Evolutionary conservation across 345 rosid species (phyloP).

Genomic region (Populus nigra): DNA sequence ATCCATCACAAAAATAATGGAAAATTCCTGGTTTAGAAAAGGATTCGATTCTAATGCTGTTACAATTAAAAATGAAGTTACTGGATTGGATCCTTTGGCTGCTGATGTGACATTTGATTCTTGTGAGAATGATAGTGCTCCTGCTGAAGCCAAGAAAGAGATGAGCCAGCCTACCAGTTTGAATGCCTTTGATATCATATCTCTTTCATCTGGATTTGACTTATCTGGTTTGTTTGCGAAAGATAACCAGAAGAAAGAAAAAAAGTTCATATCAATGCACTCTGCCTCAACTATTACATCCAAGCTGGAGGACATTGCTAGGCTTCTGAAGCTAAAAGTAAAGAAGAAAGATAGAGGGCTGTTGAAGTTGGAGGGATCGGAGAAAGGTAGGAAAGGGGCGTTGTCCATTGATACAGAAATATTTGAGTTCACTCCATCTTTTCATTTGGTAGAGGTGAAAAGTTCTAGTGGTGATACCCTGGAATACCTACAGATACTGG

Average conservation of each 20-base stretch:
- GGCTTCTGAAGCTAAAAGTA: constrained; percentile 2
- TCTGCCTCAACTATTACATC: constrained; percentile 17
- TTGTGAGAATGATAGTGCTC: neutral
- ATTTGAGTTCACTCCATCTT: constrained; percentile 23
- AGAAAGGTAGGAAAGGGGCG: constrained; percentile 11
- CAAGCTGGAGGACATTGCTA: constrained; percentile 18
- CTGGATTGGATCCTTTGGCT: neutral
- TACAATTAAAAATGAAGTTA: neutral
- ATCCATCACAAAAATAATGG: constrained; percentile 13
- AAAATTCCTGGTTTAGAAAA: constrained; percentile 18
- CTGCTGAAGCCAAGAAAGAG: constrained; percentile 5
- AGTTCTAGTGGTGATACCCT: constrained; percentile 15
- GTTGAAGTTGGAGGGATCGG: constrained; percentile 3
- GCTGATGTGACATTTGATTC: neutral
- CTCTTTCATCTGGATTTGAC: constrained; percentile 17
- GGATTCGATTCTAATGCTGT: neutral
- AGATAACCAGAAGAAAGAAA: constrained; percentile 8
- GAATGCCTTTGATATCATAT: constrained; percentile 24
- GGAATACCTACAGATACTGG: constrained; percentile 6
- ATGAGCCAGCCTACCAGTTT: constrained; percentile 8
- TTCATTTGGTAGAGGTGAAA: constrained; percentile 20
- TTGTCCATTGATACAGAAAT: constrained; percentile 18
- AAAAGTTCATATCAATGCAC: constrained; percentile 16
- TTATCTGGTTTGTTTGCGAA: constrained; percentile 17
- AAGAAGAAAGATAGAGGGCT: constrained; percentile 15